Conservation (phyloP, 2,329 filamentous ascomycete species). For the Fusarium ambrosium region DNA sequence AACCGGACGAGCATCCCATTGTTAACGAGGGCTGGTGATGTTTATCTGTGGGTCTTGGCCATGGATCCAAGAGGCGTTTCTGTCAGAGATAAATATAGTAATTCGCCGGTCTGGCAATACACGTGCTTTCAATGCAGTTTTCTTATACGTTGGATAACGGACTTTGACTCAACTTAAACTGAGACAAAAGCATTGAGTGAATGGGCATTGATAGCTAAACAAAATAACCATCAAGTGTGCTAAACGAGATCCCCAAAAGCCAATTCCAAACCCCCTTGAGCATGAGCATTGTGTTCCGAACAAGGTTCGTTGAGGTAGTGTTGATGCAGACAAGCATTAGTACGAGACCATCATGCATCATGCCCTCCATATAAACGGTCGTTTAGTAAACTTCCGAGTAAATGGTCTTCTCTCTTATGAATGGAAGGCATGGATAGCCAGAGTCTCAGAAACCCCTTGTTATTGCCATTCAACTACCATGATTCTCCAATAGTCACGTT, state of each 20-base stretch:
- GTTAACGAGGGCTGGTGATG: not conserved
- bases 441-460: not conserved
- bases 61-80: not conserved
- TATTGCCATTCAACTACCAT: not conserved
- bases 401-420: not conserved
- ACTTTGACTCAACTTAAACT: not conserved
- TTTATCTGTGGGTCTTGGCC: not conserved
- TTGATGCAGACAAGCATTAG: not conserved
- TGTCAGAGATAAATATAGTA: not conserved
- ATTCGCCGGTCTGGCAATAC: not conserved
- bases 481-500: not conserved
- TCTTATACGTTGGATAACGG: not conserved
- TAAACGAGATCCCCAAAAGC: not conserved
- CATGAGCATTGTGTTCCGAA: not conserved
- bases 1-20: not conserved
- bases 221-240: not conserved
- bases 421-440: not conserved
- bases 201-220: not conserved
- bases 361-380: not conserved
- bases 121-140: not conserved
- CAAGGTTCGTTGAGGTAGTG: not conserved
- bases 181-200: not conserved
- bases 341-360: not conserved
- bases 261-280: not conserved
- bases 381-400: not conserved